phyloP scores from a whole-genome alignment of 768 basidiomycete species.

The Collybia sp. region DNA sequence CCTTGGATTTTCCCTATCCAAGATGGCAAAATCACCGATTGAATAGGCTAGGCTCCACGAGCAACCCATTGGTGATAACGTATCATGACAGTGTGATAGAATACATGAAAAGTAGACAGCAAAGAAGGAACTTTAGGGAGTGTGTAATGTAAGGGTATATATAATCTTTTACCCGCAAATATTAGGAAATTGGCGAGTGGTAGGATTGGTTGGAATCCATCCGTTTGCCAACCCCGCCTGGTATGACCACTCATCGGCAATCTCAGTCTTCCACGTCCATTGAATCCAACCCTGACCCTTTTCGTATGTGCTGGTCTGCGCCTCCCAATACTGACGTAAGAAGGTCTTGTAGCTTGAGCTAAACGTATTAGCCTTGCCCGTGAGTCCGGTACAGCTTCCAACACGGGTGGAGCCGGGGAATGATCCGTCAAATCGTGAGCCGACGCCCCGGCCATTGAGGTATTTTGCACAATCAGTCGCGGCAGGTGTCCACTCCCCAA shows the following conservation, averaged over 20 bases:
- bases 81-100: not conserved
- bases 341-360: constrained; percentile 76
- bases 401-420: constrained; percentile 58
- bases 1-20: too few relatives aligned
- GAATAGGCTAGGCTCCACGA: too few relatives aligned
- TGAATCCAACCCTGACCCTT: constrained; percentile 64
- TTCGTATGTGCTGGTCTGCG: constrained; percentile 74
- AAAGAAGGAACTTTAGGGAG: not conserved
- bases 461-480: constrained; percentile 76
- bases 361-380: constrained; percentile 73
- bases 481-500: constrained; percentile 86
- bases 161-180: constrained; percentile 52
- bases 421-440: constrained; percentile 63
- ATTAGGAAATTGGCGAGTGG: constrained; percentile 46
- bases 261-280: constrained; percentile 85
- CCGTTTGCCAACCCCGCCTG: constrained; percentile 73
- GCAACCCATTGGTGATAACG: too few relatives aligned
- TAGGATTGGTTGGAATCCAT: constrained; percentile 73
- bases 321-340: constrained; percentile 80
- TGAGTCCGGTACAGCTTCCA: constrained; percentile 71
- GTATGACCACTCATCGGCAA: constrained; percentile 88
- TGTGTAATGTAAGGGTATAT: constrained; percentile 1
- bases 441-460: constrained; percentile 77
- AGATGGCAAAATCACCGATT: too few relatives aligned
- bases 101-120: not conserved